Evolutionary conservation across 176 grass and related monocot species (phyloP), one percentile per base, ranked within the genome.

Genomic region (Musa acuminata): DNA sequence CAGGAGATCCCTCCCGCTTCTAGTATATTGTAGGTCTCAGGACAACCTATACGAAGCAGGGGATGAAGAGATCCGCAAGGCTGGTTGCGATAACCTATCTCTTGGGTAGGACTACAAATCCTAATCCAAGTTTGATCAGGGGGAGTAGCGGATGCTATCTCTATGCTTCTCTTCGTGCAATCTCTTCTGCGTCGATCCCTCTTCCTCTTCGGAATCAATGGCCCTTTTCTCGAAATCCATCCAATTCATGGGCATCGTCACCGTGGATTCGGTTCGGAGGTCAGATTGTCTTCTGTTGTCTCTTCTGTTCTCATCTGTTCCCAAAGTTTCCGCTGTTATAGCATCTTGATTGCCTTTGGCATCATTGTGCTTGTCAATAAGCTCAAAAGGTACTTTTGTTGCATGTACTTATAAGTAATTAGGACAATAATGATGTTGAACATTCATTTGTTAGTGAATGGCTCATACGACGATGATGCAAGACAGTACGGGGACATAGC

Each of bases 261-360:
- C 50, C 74, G 19, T 74, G 68, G 68, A 68, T 85, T 7, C 49
- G 55, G 13, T 74, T 84, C 3, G 75, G 67, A 79, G 76, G 82
- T 84, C 25, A 67, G 64, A 22, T 35, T 16, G 27, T 17, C 3
- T 35, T 67, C 21, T 67, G 12, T 29, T 29, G 11, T 35, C 2
- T 14, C 20, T 29, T 29, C 4, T 16, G 64, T 10, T 35, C 55
- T 68, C 26, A n/a, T 68, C 43, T 49, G n/a, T 57, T 82, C n/a
- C 29, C 2, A 22, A 48, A 73, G 76, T 67, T 84, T 67, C 35
- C 52, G 2, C 35, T 16, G 48, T 52, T 79, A 64, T 55, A 16
- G 20, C 11, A 49, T 27, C 13, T 49, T 24, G 2, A 23, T 49
- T 63, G 24, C 16, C 16, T 14, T 14, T 66, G 53, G 26, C 62